phyloP scores from a whole-genome alignment of 192 early-diverging fungal species.

The Globomyces pollinis-pini region DNA sequence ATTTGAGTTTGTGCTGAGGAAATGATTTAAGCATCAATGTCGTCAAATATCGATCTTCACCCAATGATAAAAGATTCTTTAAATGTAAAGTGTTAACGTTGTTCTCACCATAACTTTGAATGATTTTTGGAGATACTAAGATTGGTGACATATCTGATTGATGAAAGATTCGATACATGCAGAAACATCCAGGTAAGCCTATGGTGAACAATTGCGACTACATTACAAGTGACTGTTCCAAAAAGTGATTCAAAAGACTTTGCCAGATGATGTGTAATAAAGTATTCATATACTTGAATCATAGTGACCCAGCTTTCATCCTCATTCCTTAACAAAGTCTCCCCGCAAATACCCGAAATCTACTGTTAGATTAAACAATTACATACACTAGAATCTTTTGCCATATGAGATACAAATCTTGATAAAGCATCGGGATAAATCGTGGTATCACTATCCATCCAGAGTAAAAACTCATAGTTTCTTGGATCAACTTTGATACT shows the following conservation, averaged over 20 bases:
- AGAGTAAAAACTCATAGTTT: constrained; percentile 93
- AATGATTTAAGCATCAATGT: constrained; percentile 97
- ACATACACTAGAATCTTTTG: constrained; percentile 84
- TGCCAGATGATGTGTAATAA: constrained; percentile 48
- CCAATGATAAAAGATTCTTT: constrained; percentile 92
- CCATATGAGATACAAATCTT: constrained; percentile 83
- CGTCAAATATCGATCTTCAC: constrained; percentile 96
- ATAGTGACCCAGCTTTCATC: constrained; percentile 91
- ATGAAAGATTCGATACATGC: constrained; percentile 97
- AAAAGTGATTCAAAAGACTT: constrained; percentile 62
- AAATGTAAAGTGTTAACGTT: constrained; percentile 91
- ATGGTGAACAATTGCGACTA: too few relatives aligned
- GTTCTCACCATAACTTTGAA: constrained; percentile 84
- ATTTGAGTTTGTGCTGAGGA: constrained; percentile 87
- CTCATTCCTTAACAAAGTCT: constrained; percentile 89
- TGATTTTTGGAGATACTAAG: constrained; percentile 69
- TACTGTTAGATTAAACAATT: too few relatives aligned
- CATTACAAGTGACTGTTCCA: constrained; percentile 57
- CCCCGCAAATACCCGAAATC: constrained; percentile 96
- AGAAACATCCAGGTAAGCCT: constrained; percentile 93
- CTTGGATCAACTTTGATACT: constrained; percentile 94
- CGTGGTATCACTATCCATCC: constrained; percentile 97
- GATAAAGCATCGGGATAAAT: constrained; percentile 77
- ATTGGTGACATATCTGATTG: constrained; percentile 77
- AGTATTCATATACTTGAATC: constrained; percentile 95